A percentile compares a stretch with the other conserved stretches of the same genome.
These are phyloP conservation scores for Vicia sativa DNA, from an alignment of 306 rosid species.

Conservation along the genomic window DNA sequence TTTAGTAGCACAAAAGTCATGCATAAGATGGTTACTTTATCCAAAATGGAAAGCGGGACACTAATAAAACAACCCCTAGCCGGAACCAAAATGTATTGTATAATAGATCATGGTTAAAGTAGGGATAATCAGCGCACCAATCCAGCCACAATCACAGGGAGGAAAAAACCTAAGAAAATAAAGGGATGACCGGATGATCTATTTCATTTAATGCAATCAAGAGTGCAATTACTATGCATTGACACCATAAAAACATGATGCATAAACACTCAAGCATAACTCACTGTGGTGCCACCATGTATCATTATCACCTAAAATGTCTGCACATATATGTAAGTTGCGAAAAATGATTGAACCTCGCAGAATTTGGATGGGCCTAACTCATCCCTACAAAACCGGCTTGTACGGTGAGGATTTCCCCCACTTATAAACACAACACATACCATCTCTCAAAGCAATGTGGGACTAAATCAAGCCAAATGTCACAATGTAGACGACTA, in stretches of 20 bases:
- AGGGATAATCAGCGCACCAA: constrained; percentile 9
- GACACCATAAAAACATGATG: background rate
- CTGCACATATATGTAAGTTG: constrained; percentile 1
- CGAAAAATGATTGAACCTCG: background rate
- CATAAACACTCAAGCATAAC: background rate
- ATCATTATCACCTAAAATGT: background rate
- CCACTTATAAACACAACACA: no score
- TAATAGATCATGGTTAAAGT: background rate
- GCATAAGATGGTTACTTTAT: constrained; percentile 21
- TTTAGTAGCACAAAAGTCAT: constrained; percentile 24
- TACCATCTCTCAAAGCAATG: no score
- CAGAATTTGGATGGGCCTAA: no score
- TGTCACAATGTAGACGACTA: no score
- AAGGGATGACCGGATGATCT: background rate
- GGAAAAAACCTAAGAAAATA: constrained; percentile 4
- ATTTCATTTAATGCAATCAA: background rate
- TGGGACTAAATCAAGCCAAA: no score
- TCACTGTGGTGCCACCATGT: background rate
- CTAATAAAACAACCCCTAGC: constrained; percentile 30
- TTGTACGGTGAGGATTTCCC: no score
- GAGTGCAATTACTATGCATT: background rate
- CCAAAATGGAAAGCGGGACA: constrained; percentile 6
- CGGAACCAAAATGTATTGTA: constrained; percentile 21
- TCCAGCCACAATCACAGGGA: background rate
- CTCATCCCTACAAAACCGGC: no score